These are phyloP conservation scores for Coemansia sp. DNA, from an alignment of 192 early-diverging fungal species.

Conservation along the genomic window DNA sequence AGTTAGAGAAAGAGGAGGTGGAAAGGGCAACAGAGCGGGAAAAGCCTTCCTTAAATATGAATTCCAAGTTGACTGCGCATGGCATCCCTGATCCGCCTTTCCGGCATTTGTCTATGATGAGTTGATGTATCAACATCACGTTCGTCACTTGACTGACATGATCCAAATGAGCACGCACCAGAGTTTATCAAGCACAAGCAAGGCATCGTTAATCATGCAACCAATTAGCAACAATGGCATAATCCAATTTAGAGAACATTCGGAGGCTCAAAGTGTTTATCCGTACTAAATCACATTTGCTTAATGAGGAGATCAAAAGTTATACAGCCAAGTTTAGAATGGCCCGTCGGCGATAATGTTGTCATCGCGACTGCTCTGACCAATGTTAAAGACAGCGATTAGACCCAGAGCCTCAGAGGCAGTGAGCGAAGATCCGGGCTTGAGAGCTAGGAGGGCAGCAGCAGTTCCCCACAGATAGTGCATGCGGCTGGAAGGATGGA, in stretches of 20 bases:
- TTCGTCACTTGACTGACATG: background rate
- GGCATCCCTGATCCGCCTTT: background rate
- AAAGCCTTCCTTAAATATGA: background rate
- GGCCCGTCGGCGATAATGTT: slow-evolving; percentile 6
- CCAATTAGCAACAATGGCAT: background rate
- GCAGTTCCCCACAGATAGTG: slow-evolving; percentile 13
- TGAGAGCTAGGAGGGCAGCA: slow-evolving; percentile 3
- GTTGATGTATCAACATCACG: background rate
- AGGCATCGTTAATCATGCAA: background rate
- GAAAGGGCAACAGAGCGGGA: background rate
- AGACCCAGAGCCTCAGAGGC: slow-evolving; percentile 1
- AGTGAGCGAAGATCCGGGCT: background rate
- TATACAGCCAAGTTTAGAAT: background rate
- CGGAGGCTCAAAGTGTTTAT: background rate
- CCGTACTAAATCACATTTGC: background rate
- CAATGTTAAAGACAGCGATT: slow-evolving; percentile 6
- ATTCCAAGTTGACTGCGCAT: background rate
- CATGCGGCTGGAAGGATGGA: slow-evolving; percentile 10
- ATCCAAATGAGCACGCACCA: background rate
- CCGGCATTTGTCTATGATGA: background rate
- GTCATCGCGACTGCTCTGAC: slow-evolving; percentile 2
- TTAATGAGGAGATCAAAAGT: background rate
- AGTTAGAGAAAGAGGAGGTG: no score
- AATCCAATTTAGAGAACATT: background rate
- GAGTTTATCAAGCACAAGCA: background rate